Percentiles rank a stretch among this genome's conserved stretches.
These are phyloP conservation scores for Naganishia sp. DNA, from an alignment of 1,284 basidiomycete genomes.

Conservation along the genomic window DNA sequence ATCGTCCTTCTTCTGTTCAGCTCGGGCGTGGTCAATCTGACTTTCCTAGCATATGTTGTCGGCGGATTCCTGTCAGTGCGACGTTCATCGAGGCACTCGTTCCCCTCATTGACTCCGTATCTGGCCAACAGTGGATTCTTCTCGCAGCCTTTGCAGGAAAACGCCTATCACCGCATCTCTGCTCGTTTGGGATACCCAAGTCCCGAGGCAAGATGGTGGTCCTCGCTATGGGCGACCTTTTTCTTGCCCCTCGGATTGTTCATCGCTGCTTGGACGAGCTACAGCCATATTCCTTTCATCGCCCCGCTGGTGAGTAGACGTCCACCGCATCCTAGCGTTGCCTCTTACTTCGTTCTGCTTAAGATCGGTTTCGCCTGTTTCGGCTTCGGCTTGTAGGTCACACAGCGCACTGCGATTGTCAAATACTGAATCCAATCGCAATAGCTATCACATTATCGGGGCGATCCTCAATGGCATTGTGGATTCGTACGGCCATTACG, in stretches of 20 bases:
- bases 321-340: too few relatives aligned
- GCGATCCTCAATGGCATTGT: conserved; percentile 43
- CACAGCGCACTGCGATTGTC: neutral
- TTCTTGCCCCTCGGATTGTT: conserved; percentile 44
- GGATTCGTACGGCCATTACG: conserved; percentile 42
- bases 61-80: conserved; percentile 37
- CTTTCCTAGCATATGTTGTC: conserved; percentile 42
- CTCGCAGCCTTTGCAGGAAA: conserved; percentile 39
- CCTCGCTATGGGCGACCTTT: conserved; percentile 39
- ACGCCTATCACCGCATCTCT: conserved; percentile 36
- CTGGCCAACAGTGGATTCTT: conserved; percentile 35
- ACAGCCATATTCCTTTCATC: conserved; percentile 38
- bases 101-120: neutral
- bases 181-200: conserved; percentile 31
- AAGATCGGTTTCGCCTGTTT: conserved; percentile 43
- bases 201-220: conserved; percentile 45
- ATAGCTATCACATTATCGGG: conserved; percentile 39
- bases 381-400: conserved; percentile 43
- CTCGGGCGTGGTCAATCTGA: conserved; percentile 42
- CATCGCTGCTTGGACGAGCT: conserved; percentile 46
- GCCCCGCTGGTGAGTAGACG: conserved; percentile 36
- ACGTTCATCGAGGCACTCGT: too few relatives aligned
- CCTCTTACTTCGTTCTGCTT: too few relatives aligned
- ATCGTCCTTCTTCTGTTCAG: conserved; percentile 20
- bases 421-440: neutral